Conservation (phyloP, 352 stramenopile species). For the Pythium rhizo-oryzae region DNA sequence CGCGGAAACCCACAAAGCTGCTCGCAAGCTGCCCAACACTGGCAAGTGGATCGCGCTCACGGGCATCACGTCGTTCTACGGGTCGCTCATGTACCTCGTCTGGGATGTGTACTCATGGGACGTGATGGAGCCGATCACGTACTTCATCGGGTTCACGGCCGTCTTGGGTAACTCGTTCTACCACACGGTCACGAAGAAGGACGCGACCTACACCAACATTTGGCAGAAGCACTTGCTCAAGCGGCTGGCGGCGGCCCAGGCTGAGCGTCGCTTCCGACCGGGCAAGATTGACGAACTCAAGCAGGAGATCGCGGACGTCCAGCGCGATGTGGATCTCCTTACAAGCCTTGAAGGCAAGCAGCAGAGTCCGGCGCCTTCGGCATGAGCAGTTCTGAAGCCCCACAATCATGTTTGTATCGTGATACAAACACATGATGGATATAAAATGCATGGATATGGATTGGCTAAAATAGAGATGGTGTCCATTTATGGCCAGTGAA, state of each 20-base stretch:
- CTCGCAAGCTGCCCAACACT: slow-evolving; percentile 59
- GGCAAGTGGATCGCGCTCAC: slow-evolving; percentile 73
- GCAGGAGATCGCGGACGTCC: slow-evolving; percentile 48
- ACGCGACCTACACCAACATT: slow-evolving; percentile 84
- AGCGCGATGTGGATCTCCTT: slow-evolving; percentile 67
- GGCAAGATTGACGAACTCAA: slow-evolving; percentile 47
- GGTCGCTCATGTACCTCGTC: slow-evolving; percentile 75
- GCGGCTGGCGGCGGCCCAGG: slow-evolving; percentile 45
- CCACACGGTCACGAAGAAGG: slow-evolving; percentile 76
- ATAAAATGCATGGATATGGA: background rate
- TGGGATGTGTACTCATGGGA: slow-evolving; percentile 91
- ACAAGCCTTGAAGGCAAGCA: slow-evolving; percentile 49
- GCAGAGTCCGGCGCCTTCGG: background rate
- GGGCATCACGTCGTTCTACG: slow-evolving; percentile 70
- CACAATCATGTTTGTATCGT: background rate
- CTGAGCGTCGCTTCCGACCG: slow-evolving; percentile 58
- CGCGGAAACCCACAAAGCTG: slow-evolving; percentile 44
- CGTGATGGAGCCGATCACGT: slow-evolving; percentile 90
- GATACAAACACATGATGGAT: slow-evolving; percentile 10
- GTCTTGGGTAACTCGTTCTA: slow-evolving; percentile 85
- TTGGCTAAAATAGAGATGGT: slow-evolving; percentile 8
- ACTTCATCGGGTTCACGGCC: slow-evolving; percentile 89
- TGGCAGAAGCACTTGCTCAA: slow-evolving; percentile 71
- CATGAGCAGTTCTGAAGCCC: background rate
- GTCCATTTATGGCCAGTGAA: slow-evolving; percentile 15